Conservation (phyloP, 2,329 filamentous ascomycete genomes). For the Fusarium heterosporum region DNA sequence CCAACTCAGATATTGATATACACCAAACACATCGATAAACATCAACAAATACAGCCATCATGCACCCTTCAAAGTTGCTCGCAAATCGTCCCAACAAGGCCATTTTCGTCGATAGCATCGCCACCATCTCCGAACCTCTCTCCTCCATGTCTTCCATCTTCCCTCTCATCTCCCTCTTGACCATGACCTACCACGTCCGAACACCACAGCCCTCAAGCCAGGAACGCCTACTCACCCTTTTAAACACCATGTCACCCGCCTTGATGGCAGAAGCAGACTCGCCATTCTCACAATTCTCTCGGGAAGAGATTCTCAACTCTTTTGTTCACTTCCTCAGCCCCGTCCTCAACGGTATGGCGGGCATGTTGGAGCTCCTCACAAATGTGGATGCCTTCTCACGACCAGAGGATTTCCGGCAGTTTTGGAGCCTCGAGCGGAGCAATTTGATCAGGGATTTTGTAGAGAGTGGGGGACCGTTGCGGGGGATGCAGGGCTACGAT, state of each 20-base stretch:
- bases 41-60: constrained; percentile 15
- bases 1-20: constrained; percentile 1
- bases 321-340: constrained; percentile 49
- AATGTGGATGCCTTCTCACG: constrained; percentile 49
- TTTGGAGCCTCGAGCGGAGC: constrained; percentile 51
- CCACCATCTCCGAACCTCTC: constrained; percentile 49
- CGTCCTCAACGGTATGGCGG: constrained; percentile 53
- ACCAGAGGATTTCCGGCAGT: constrained; percentile 51
- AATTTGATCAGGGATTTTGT: constrained; percentile 52
- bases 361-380: constrained; percentile 49
- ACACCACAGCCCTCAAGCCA: constrained; percentile 44
- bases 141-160: constrained; percentile 48
- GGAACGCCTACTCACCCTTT: constrained; percentile 51
- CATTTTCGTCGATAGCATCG: constrained; percentile 48
- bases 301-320: constrained; percentile 48
- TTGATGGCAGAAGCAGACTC: constrained; percentile 22
- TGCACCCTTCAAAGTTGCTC: constrained; percentile 43
- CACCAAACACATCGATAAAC: constrained; percentile 3
- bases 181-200: constrained; percentile 50
- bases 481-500: constrained; percentile 44
- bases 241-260: constrained; percentile 50
- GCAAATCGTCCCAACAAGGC: constrained; percentile 36
- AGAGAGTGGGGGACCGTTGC: constrained; percentile 43
- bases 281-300: constrained; percentile 32
- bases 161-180: constrained; percentile 51